These are phyloP conservation scores for Termitomyces eurrhizus DNA, from an alignment of 768 basidiomycete species.

Conservation along the genomic window DNA sequence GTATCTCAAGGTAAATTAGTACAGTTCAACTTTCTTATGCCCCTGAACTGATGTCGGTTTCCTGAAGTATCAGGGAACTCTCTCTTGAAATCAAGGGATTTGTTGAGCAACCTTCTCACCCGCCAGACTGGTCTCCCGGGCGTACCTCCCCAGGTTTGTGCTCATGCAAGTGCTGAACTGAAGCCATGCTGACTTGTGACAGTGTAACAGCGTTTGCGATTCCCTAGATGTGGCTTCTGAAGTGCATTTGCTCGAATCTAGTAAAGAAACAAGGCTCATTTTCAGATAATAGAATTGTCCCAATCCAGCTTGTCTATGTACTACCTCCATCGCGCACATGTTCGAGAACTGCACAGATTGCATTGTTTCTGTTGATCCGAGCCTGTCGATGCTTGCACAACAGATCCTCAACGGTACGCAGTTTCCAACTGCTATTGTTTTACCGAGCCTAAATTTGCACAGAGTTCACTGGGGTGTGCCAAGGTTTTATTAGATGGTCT, in stretches of 20 bases:
- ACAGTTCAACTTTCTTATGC: not conserved
- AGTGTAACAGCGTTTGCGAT: slow-evolving; percentile 10
- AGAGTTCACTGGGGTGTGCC: not conserved
- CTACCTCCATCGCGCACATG: slow-evolving; percentile 15
- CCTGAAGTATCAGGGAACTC: slow-evolving; percentile 2
- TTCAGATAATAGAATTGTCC: slow-evolving; percentile 18
- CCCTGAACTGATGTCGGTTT: not conserved
- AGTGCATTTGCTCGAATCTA: not conserved
- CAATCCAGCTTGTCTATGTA: slow-evolving; percentile 22
- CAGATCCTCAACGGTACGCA: slow-evolving; percentile 23
- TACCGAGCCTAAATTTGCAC: not conserved
- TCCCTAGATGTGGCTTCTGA: not conserved
- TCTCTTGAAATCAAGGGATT: not conserved
- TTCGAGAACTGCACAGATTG: slow-evolving; percentile 31
- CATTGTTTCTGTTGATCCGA: slow-evolving; percentile 16
- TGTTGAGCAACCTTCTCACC: not conserved
- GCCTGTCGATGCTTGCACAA: slow-evolving; percentile 16
- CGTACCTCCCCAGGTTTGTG: slow-evolving; percentile 2
- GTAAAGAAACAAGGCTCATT: not conserved
- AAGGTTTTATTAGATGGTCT: not conserved
- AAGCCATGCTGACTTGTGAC: slow-evolving; percentile 13
- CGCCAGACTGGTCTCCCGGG: not conserved
- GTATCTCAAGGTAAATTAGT: not conserved
- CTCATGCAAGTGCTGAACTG: not conserved
- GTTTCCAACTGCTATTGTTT: not conserved